Percentiles rank a stretch among this genome's conserved stretches.
Conservation (phyloP, 1,284 basidiomycete genomes). For the Earliella scabrosa region DNA sequence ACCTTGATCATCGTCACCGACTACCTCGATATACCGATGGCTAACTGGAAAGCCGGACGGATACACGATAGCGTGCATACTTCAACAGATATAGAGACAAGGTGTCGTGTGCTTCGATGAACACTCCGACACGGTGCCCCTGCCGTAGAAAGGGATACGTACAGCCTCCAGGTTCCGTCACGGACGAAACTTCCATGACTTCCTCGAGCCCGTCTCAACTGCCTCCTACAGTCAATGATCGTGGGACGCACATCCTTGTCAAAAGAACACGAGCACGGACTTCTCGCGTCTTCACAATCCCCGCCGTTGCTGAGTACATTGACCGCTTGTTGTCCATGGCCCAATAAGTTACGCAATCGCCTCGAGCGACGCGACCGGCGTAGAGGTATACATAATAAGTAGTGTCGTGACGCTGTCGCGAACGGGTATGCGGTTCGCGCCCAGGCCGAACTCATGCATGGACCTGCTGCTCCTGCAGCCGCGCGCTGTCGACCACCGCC, state of each 20-base stretch:
- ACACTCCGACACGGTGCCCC: neutral
- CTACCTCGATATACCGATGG: neutral
- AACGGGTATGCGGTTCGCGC: neutral
- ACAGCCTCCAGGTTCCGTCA: no score
- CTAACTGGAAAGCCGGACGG: neutral
- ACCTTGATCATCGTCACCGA: neutral
- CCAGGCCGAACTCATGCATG: neutral
- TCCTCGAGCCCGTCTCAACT: no score
- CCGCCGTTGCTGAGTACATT: no score
- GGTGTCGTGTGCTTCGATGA: neutral
- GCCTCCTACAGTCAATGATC: no score
- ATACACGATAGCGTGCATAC: neutral
- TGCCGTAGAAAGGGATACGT: no score
- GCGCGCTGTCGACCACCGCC: slow-evolving; percentile 21
- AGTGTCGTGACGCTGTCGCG: neutral
- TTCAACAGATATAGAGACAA: neutral
- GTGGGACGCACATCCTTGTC: neutral
- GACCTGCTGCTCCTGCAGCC: slow-evolving; percentile 11
- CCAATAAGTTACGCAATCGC: neutral
- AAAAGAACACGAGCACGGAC: neutral
- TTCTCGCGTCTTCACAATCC: neutral
- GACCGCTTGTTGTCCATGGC: neutral
- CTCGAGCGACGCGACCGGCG: neutral
- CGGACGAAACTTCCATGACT: no score
- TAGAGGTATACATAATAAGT: neutral